Conservation (phyloP, 768 basidiomycete species). For the Rhodotorula sphaerocarpa region DNA sequence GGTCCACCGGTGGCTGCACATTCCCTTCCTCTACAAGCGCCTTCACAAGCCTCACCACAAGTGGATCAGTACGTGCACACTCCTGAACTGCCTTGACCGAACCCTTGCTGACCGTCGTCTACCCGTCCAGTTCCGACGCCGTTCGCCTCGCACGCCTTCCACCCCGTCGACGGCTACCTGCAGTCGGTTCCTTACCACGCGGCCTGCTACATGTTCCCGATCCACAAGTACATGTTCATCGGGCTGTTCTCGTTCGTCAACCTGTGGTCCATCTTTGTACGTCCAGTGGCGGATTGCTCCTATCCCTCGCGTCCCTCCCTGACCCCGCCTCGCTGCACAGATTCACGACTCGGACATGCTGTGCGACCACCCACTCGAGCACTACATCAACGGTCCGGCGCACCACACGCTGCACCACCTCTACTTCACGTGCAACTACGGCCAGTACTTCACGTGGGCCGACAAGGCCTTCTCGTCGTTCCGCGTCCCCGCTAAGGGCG, state of each 20-base stretch:
- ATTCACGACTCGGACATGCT: constrained; percentile 99
- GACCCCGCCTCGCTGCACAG: constrained; percentile 44
- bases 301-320: neutral
- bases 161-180: constrained; percentile 84
- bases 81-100: no score
- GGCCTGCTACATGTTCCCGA: constrained; percentile 79
- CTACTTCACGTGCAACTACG: constrained; percentile 81
- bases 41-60: constrained; percentile 98
- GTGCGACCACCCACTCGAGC: constrained; percentile 77
- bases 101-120: no score
- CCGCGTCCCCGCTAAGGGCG: constrained; percentile 68
- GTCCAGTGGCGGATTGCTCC: neutral
- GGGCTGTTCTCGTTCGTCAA: constrained; percentile 84
- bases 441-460: constrained; percentile 94
- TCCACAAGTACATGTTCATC: constrained; percentile 77
- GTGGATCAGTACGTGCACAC: constrained; percentile 91
- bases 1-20: constrained; percentile 85
- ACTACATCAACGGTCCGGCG: constrained; percentile 90
- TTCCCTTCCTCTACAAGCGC: constrained; percentile 75
- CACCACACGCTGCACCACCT: constrained; percentile 96
- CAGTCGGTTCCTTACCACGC: constrained; percentile 94
- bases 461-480: constrained; percentile 78
- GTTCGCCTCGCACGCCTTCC: constrained; percentile 95
- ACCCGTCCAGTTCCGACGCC: constrained; percentile 74
- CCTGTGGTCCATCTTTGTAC: constrained; percentile 84